These are phyloP conservation scores for Coleophoma cylindrospora DNA, from an alignment of 2,329 filamentous ascomycete species.

Conservation along the genomic window DNA sequence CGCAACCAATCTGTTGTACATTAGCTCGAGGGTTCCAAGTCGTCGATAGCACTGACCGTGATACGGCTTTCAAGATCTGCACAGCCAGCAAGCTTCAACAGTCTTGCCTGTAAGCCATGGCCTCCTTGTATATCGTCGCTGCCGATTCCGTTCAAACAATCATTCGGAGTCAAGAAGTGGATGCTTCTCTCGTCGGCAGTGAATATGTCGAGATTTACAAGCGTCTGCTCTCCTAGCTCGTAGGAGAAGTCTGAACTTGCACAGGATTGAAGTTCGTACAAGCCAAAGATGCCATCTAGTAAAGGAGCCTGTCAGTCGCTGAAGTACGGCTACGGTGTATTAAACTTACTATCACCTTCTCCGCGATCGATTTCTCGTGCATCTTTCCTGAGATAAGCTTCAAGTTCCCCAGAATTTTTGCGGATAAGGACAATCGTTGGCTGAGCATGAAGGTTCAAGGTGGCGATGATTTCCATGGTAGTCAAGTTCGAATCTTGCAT, in stretches of 20 bases:
- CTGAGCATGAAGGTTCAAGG: constrained; percentile 46
- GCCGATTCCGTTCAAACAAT: constrained; percentile 30
- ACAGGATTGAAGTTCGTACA: constrained; percentile 57
- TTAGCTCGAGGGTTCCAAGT: too few relatives aligned
- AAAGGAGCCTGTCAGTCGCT: neutral
- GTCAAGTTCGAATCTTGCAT: constrained; percentile 72
- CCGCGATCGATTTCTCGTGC: constrained; percentile 19
- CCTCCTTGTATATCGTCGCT: constrained; percentile 41
- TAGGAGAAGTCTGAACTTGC: constrained; percentile 70
- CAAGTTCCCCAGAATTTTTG: constrained; percentile 27
- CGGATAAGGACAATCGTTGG: constrained; percentile 50
- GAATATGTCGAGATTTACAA: constrained; percentile 48
- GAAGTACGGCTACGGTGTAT: neutral
- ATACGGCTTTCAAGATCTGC: constrained; percentile 70
- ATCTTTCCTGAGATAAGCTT: constrained; percentile 23
- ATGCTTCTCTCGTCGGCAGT: constrained; percentile 42
- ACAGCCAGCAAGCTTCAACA: constrained; percentile 64
- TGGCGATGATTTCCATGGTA: constrained; percentile 64
- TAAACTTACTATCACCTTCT: constrained; percentile 18
- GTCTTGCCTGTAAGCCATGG: constrained; percentile 45
- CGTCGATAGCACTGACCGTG: constrained; percentile 44
- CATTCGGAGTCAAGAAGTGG: constrained; percentile 58
- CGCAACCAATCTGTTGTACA: constrained; percentile 60
- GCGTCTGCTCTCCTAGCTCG: constrained; percentile 59
- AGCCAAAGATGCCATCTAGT: constrained; percentile 31